These are phyloP conservation scores for Fraxinus paxiana DNA, from an alignment of 305 asterid genomes.

Conservation along the genomic window DNA sequence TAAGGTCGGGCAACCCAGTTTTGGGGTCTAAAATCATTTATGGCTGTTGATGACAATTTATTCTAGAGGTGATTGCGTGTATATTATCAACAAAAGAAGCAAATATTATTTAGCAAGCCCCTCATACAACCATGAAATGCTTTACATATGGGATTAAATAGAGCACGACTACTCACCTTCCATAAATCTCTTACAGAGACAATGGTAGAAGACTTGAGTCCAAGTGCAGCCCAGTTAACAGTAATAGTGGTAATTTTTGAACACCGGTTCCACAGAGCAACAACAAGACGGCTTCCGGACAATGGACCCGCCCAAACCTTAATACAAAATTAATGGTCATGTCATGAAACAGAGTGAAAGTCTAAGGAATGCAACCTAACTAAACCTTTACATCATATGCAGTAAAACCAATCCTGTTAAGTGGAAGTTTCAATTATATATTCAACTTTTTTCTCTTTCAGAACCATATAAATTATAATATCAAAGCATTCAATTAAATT, in stretches of 20 bases:
- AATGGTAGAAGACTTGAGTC: conserved; percentile 58
- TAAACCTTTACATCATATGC: background rate
- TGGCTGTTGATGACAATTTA: background rate
- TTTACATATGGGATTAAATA: background rate
- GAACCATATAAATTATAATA: background rate
- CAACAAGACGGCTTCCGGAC: conserved; percentile 61
- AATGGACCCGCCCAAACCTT: conserved; percentile 98
- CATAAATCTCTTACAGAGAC: conserved; percentile 78
- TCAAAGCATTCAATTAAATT: background rate
- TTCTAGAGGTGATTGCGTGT: background rate
- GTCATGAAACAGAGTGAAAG: background rate
- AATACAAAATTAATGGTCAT: background rate
- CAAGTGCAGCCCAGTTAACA: conserved; percentile 60
- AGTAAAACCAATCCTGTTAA: background rate
- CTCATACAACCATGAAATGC: background rate
- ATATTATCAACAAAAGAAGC: background rate
- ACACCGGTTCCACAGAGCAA: conserved; percentile 79
- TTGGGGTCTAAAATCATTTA: background rate
- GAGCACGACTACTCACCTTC: conserved; percentile 49
- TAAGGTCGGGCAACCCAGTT: background rate
- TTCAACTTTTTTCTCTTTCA: background rate
- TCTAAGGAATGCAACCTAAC: background rate
- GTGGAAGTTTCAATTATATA: background rate
- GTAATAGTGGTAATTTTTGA: conserved; percentile 48
- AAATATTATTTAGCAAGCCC: background rate